Conservation (phyloP, 73 alveolate genomes). For the Paramecium caudatum region DNA sequence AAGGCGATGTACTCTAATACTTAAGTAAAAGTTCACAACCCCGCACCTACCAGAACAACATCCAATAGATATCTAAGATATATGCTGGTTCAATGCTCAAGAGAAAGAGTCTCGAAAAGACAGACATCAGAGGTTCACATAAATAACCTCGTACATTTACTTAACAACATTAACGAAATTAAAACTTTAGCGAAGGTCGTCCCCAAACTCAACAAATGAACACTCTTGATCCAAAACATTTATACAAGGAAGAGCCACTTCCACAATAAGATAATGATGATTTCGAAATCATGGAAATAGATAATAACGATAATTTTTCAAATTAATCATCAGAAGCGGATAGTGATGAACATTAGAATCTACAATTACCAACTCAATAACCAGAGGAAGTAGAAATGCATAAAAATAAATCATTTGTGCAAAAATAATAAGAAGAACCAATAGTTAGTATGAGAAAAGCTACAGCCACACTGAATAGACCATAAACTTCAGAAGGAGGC, state of each 20-base stretch:
- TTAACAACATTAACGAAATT: conserved; percentile 7
- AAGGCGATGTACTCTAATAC: neutral
- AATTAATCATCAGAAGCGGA: conserved; percentile 59
- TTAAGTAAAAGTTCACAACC: neutral
- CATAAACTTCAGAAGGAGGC: conserved; percentile 64
- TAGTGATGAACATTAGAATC: conserved; percentile 15
- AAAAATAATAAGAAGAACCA: conserved; percentile 25
- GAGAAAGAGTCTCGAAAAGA: conserved; percentile 32
- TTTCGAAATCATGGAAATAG: neutral
- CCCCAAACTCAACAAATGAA: conserved; percentile 5
- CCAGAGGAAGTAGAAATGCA: neutral
- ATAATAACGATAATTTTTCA: conserved; percentile 46
- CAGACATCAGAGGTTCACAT: neutral
- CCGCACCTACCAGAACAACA: neutral
- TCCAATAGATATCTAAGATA: conserved; percentile 50
- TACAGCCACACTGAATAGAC: conserved; percentile 41
- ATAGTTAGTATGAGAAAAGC: conserved; percentile 16
- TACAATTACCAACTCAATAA: neutral
- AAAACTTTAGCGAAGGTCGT: neutral
- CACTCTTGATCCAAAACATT: neutral
- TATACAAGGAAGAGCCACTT: neutral
- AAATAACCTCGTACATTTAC: conserved; percentile 35
- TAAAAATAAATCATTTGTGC: conserved; percentile 48
- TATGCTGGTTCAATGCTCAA: conserved; percentile 33
- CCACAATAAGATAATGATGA: conserved; percentile 36